Conservation (phyloP, 2,329 filamentous ascomycete species). For the Fusarium pseudograminearum region DNA sequence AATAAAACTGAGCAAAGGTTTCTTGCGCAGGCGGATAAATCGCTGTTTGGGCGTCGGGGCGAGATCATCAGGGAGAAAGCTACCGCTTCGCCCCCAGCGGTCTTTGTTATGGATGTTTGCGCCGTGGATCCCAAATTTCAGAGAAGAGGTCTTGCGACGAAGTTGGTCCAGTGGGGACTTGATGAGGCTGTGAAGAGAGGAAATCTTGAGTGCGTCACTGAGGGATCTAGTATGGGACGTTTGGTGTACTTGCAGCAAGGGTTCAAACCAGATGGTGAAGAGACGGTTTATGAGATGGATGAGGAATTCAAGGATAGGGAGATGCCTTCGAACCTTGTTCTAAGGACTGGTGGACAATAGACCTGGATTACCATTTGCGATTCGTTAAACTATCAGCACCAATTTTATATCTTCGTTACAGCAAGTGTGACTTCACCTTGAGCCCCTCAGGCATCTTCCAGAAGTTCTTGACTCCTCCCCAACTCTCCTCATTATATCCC, state of each 20-base stretch:
- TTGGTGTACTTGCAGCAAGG: conserved; percentile 60
- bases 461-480: conserved; percentile 75
- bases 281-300: conserved; percentile 60
- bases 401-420: conserved; percentile 16
- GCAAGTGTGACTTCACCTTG: conserved; percentile 45
- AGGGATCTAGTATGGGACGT: conserved; percentile 63
- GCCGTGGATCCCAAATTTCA: conserved; percentile 67
- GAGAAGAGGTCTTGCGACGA: conserved; percentile 59
- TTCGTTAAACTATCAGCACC: conserved; percentile 3
- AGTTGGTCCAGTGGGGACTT: conserved; percentile 62
- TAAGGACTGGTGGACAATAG: conserved; percentile 53
- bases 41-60: conserved; percentile 59
- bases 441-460: conserved; percentile 62
- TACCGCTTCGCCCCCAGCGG: conserved; percentile 55
- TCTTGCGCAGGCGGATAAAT: conserved; percentile 57
- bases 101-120: conserved; percentile 64
- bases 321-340: conserved; percentile 60
- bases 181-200: conserved; percentile 56
- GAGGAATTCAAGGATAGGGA: conserved; percentile 54
- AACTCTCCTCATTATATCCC: conserved; percentile 84
- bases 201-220: conserved; percentile 57
- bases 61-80: conserved; percentile 58
- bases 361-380: background rate
- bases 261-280: conserved; percentile 56
- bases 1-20: conserved; percentile 61